phyloP scores from a whole-genome alignment of 1,284 basidiomycete genomes.

The Caloboletus firmus region DNA sequence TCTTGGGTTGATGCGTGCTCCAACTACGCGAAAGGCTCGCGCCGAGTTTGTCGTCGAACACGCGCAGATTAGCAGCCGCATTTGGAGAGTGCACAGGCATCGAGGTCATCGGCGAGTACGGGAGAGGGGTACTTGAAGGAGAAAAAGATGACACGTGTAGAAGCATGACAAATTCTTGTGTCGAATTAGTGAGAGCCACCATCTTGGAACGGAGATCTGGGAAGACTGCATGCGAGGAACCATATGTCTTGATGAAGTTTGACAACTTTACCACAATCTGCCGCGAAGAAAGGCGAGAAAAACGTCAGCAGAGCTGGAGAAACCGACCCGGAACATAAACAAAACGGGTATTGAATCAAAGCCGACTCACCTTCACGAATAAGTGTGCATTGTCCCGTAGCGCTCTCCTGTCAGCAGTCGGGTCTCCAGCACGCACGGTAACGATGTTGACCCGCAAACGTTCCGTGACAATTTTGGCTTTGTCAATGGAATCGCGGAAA shows the following conservation, averaged over 20 bases:
- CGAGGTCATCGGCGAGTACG: constrained; percentile 58
- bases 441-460: constrained; percentile 55
- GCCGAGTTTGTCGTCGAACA: constrained; percentile 45
- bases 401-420: constrained; percentile 50
- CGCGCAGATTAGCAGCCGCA: constrained; percentile 10
- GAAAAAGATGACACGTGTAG: constrained; percentile 80
- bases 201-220: constrained; percentile 61
- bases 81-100: constrained; percentile 12
- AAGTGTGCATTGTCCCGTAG: constrained; percentile 69
- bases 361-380: constrained; percentile 63
- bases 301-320: constrained; percentile 1
- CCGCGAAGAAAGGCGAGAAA: constrained; percentile 1
- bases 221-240: constrained; percentile 54
- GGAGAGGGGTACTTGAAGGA: constrained; percentile 50
- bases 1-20: constrained; percentile 50
- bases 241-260: constrained; percentile 61
- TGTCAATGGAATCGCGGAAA: constrained; percentile 50
- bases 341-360: neutral
- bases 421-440: constrained; percentile 50
- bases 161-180: constrained; percentile 76
- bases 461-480: constrained; percentile 57
- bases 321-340: neutral
- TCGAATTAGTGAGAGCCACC: constrained; percentile 70
- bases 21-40: constrained; percentile 62
- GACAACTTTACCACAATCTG: constrained; percentile 71